Evolutionary conservation across 805 yeast species (phyloP).

Genomic region (Hanseniaspora mollemarum): DNA sequence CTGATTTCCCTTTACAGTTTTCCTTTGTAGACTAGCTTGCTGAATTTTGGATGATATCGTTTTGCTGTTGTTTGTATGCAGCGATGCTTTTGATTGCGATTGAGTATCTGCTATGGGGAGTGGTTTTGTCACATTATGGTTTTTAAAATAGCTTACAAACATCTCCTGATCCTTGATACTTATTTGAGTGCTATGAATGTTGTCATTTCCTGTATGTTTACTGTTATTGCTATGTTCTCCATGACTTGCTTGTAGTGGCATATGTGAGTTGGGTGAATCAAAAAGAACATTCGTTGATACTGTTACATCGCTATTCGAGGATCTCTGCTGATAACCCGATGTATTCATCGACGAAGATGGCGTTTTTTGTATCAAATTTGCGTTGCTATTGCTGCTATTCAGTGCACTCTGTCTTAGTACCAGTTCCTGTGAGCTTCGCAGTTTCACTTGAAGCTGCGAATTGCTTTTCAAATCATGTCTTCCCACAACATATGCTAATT

Average conservation of each 20-base stretch:
- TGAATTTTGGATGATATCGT: background rate
- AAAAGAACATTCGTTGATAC: slow-evolving; percentile 9
- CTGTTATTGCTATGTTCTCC: background rate
- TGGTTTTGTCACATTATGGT: slow-evolving; percentile 4
- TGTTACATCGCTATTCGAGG: slow-evolving; percentile 9
- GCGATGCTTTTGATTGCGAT: background rate
- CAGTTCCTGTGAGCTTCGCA: background rate
- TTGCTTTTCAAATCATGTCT: background rate
- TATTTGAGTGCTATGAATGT: background rate
- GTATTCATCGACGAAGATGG: background rate
- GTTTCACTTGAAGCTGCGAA: slow-evolving; percentile 3
- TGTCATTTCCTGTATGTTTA: background rate
- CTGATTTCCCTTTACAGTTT: background rate
- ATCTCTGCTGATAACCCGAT: background rate
- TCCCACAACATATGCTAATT: slow-evolving; percentile 13
- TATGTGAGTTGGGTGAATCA: slow-evolving; percentile 6
- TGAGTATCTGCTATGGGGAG: background rate
- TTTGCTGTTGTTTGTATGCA: background rate
- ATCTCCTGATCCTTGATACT: background rate
- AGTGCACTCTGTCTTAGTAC: background rate
- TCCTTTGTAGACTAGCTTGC: slow-evolving; percentile 3
- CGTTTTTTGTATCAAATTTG: background rate
- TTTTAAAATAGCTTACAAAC: background rate
- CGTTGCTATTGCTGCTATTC: background rate
- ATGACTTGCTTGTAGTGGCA: background rate